Evolutionary conservation across 768 basidiomycete species (phyloP), one percentile per base, ranked within the genome.

Genomic region (Xanthoconium stramineum): DNA sequence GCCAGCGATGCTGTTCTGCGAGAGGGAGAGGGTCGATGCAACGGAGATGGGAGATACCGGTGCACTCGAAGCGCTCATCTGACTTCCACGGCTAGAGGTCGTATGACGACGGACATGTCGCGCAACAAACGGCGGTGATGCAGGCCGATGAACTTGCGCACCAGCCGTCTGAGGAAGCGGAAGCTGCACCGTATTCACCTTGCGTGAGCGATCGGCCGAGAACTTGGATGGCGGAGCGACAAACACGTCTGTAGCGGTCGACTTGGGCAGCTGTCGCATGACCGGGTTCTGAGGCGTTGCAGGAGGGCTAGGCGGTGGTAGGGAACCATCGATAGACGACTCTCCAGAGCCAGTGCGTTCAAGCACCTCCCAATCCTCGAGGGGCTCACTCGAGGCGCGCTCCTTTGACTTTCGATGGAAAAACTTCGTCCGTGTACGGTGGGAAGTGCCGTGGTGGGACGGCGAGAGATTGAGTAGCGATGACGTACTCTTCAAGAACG

Each of bases 331-430:
- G 7, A 55, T 36, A 2, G 62, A 67, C 19, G 69, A 67, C 47
- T 64, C 63, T n/a, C 47, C 60, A 37, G 70, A 71, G 15, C 58
- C 63, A 15, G 67, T 62, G 28, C 62, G 59, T 47, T 73, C 71
- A 32, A 71, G 63, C 20, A 71, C 53, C 53, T 71, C 70, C 70
- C 70, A 71, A 20, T 71, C 70, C 3, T 73, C 66, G 33, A 73
- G 61, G 35, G 63, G 69, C 47, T 71, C 69, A 5, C 66, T 72
- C n/a, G 68, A 66, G 1, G 68, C 63, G 57, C 68, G 70, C 57
- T 71, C 70, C 54, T 71, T 71, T 19, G 72, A 68, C 58, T 72
- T 71, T 43, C 71, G 64, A 53, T 73, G 69, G 50, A 71, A 71
- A 29, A 72, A n/a, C 33, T 72, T 71, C 8, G 68, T 51, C 38